A percentile compares a stretch with the other conserved stretches of the same genome.
These are phyloP conservation scores for Nitzschia putrida DNA, from an alignment of 108 stramenopile genomes.

Conservation along the genomic window DNA sequence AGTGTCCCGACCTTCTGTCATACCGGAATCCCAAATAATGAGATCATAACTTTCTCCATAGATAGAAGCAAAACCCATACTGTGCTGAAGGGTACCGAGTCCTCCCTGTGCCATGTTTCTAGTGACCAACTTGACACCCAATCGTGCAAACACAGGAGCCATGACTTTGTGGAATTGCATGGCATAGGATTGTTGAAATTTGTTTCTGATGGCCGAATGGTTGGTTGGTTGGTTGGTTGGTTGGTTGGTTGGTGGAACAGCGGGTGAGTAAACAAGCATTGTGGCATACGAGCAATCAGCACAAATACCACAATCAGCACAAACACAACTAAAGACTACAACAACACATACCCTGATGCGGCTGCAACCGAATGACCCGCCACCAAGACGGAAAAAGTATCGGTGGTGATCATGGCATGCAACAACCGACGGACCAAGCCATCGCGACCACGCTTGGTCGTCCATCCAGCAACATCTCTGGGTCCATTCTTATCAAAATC, in stretches of 20 bases:
- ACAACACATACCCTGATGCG: conserved; percentile 14
- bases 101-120: conserved; percentile 66
- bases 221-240: too few relatives aligned
- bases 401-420: conserved; percentile 83
- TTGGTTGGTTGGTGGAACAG: neutral
- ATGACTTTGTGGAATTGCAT: conserved; percentile 61
- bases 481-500: conserved; percentile 2
- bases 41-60: conserved; percentile 66
- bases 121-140: conserved; percentile 63
- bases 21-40: conserved; percentile 73
- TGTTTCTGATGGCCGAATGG: too few relatives aligned
- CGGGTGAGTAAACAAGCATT: too few relatives aligned
- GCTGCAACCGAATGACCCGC: conserved; percentile 35
- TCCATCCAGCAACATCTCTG: conserved; percentile 49
- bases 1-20: conserved; percentile 29
- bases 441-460: conserved; percentile 48
- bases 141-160: conserved; percentile 66
- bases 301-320: neutral
- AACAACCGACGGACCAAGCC: conserved; percentile 72
- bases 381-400: conserved; percentile 61
- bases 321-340: neutral
- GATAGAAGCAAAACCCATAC: conserved; percentile 55
- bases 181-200: conserved; percentile 67
- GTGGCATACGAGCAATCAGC: neutral
- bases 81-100: conserved; percentile 57